A percentile compares a stretch with the other conserved stretches of the same genome.
These are phyloP conservation scores for Cystobasidiaceae sp. DNA, from an alignment of 1,284 basidiomycete species.

Conservation along the genomic window DNA sequence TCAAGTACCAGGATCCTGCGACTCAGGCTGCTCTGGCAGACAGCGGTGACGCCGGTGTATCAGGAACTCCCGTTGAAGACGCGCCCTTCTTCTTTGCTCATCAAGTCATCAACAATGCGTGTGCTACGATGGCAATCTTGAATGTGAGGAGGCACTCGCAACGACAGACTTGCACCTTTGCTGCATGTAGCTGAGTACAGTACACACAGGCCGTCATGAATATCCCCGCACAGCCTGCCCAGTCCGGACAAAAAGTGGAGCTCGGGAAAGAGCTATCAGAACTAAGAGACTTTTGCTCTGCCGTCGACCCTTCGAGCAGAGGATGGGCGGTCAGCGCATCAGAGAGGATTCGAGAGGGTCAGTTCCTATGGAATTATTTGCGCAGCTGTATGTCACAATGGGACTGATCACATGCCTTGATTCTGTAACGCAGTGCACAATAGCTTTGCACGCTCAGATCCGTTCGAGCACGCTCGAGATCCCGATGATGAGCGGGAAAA, in stretches of 20 bases:
- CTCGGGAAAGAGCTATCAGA: conserved; percentile 67
- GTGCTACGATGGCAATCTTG: conserved; percentile 74
- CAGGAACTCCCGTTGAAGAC: conserved; percentile 43
- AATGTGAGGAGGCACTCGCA: conserved; percentile 50
- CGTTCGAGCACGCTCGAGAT: conserved; percentile 53
- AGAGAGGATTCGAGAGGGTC: conserved; percentile 50
- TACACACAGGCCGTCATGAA: conserved; percentile 30
- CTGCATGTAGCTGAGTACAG: conserved; percentile 63
- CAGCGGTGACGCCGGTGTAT: conserved; percentile 45
- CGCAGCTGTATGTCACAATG: too few species aligned
- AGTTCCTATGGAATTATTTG: neutral
- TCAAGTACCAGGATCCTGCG: conserved; percentile 71
- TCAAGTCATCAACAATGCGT: conserved; percentile 71
- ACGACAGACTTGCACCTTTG: conserved; percentile 57
- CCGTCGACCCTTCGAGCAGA: conserved; percentile 53
- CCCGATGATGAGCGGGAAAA: conserved; percentile 54
- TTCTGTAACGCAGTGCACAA: conserved; percentile 49
- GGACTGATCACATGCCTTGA: too few species aligned
- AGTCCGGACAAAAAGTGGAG: conserved; percentile 51
- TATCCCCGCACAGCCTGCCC: neutral
- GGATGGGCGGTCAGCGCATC: conserved; percentile 79
- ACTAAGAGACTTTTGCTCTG: conserved; percentile 58
- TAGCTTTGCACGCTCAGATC: conserved; percentile 67
- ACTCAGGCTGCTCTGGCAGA: neutral
- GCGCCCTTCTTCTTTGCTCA: conserved; percentile 39